A percentile compares a stretch with the other conserved stretches of the same genome.
phyloP scores from a whole-genome alignment of 352 stramenopile species.

The Peronospora destructor region DNA sequence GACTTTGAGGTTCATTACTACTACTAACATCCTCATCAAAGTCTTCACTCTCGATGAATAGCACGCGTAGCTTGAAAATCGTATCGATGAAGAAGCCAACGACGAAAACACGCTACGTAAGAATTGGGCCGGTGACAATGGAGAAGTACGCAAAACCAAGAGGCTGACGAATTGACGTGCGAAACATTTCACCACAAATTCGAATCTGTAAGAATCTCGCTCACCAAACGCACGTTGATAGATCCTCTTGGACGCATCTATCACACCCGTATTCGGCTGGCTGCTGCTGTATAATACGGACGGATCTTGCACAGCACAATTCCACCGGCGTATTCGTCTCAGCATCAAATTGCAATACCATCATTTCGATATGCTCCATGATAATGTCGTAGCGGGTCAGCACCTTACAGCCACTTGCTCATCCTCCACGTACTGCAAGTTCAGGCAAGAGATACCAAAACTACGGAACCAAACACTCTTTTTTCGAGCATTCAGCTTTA shows the following conservation, averaged over 20 bases:
- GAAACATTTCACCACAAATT: slow-evolving; percentile 36
- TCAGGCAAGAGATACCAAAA: slow-evolving; percentile 60
- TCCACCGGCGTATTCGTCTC: slow-evolving; percentile 1
- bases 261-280: background rate
- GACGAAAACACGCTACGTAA: slow-evolving; percentile 47
- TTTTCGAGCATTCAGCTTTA: slow-evolving; percentile 17
- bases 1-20: slow-evolving; percentile 5
- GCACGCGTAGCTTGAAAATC: slow-evolving; percentile 52
- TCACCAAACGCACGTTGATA: slow-evolving; percentile 27
- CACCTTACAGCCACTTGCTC: slow-evolving; percentile 31
- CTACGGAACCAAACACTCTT: slow-evolving; percentile 56
- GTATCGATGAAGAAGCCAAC: slow-evolving; percentile 43
- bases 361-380: slow-evolving; percentile 30
- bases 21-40: slow-evolving; percentile 14
- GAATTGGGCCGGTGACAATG: slow-evolving; percentile 22
- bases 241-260: slow-evolving; percentile 11
- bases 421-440: slow-evolving; percentile 49
- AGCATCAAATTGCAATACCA: slow-evolving; percentile 11
- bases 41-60: slow-evolving; percentile 60
- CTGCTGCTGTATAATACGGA: slow-evolving; percentile 6
- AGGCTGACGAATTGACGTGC: slow-evolving; percentile 43
- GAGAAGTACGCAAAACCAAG: slow-evolving; percentile 1
- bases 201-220: slow-evolving; percentile 30
- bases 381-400: slow-evolving; percentile 36
- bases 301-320: slow-evolving; percentile 17